A percentile compares a stretch with the other conserved stretches of the same genome.
These are phyloP conservation scores for Boletus eberwhitei DNA, from an alignment of 768 basidiomycete genomes.

Conservation along the genomic window DNA sequence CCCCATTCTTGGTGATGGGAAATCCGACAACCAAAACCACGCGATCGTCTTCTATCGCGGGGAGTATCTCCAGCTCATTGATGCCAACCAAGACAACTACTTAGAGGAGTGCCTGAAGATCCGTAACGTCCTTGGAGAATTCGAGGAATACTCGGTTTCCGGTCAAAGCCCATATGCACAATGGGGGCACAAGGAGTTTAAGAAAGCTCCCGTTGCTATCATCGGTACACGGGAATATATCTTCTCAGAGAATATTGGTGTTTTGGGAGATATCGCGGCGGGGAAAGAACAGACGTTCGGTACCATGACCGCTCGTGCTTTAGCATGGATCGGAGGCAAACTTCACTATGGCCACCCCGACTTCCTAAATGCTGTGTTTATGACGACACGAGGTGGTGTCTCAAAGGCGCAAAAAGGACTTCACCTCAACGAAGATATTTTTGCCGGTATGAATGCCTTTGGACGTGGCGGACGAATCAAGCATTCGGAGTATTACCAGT, in stretches of 20 bases:
- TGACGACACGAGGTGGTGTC: constrained; percentile 97
- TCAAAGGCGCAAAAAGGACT: constrained; percentile 99
- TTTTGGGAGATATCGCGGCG: constrained; percentile 97
- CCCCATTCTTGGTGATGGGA: constrained; percentile 97
- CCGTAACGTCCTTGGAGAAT: constrained; percentile 94
- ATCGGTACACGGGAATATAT: constrained; percentile 99
- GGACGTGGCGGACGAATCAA: constrained; percentile 98
- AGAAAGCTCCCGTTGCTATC: constrained; percentile 89
- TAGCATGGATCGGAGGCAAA: constrained; percentile 98
- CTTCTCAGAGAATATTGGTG: constrained; percentile 99
- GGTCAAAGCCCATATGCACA: constrained; percentile 95
- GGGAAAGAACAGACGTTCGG: constrained; percentile 99
- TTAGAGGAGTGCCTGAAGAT: constrained; percentile 99
- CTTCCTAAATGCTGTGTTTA: constrained; percentile 97
- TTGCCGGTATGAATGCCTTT: constrained; percentile 98
- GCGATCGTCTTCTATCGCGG: constrained; percentile 99
- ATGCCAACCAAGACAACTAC: constrained; percentile 99
- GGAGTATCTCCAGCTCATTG: constrained; percentile 98
- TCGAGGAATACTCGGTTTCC: constrained; percentile 89
- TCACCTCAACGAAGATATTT: constrained; percentile 99
- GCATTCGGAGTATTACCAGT: constrained; percentile 99
- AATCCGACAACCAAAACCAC: constrained; percentile 99
- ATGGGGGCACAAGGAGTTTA: constrained; percentile 93
- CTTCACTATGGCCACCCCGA: constrained; percentile 99
- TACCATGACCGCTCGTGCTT: constrained; percentile 91